phyloP scores from a whole-genome alignment of 1,139 yeast genomes.

The Suzukiozyma palmioleophila region DNA sequence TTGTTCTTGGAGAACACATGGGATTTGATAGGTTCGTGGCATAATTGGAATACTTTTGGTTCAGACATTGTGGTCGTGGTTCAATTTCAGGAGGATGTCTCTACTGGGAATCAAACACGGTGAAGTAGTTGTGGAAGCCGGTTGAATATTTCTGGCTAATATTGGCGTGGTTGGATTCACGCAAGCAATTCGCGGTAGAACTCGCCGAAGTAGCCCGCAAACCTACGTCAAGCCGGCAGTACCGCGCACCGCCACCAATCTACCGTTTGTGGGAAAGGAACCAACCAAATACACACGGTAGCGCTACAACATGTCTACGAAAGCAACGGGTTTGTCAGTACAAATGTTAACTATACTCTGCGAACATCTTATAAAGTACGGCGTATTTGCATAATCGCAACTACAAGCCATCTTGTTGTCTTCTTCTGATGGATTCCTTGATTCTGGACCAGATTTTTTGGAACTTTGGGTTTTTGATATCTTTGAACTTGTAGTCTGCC shows the following conservation, averaged over 20 bases:
- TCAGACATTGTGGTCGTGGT: constrained; percentile 17
- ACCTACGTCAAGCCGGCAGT: too few relatives aligned
- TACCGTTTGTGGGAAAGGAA: too few relatives aligned
- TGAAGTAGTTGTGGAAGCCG: too few relatives aligned
- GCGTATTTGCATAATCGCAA: too few relatives aligned
- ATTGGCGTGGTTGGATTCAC: too few relatives aligned
- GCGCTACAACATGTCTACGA: not conserved
- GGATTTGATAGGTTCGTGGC: constrained; percentile 84
- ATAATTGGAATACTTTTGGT: constrained; percentile 55
- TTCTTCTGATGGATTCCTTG: constrained; percentile 37
- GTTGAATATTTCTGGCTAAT: too few relatives aligned
- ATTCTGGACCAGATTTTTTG: constrained; percentile 37
- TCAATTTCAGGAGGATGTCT: constrained; percentile 28
- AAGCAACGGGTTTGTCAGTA: not conserved
- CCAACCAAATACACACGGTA: too few relatives aligned
- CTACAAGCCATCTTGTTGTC: constrained; percentile 13
- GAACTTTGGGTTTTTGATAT: constrained; percentile 45
- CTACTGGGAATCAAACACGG: constrained; percentile 20
- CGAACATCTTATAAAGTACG: too few relatives aligned
- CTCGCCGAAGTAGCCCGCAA: too few relatives aligned
- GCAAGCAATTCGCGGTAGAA: too few relatives aligned
- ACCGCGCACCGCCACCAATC: too few relatives aligned
- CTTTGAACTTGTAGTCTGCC: constrained; percentile 38
- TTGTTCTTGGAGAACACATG: constrained; percentile 79
- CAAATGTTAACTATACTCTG: not conserved